These are phyloP conservation scores for Auricularia cornea DNA, from an alignment of 768 basidiomycete genomes.

Conservation along the genomic window DNA sequence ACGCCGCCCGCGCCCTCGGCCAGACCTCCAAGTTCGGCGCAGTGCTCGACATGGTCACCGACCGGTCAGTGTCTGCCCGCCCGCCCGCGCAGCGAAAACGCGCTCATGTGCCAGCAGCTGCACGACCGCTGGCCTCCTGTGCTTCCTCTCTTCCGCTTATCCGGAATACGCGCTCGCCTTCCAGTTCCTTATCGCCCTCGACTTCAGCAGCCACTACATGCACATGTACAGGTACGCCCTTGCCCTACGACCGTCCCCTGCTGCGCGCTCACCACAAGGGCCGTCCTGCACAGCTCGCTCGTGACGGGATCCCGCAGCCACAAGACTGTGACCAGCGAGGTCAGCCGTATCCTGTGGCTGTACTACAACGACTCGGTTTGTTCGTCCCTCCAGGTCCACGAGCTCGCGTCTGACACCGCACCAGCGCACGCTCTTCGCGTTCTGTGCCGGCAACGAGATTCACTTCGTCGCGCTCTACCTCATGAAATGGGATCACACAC, in stretches of 20 bases:
- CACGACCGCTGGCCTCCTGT: conserved; percentile 90
- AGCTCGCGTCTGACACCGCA: neutral
- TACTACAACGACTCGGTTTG: conserved; percentile 92
- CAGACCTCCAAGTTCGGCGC: conserved; percentile 97
- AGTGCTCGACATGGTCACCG: conserved; percentile 98
- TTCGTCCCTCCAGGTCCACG: conserved; percentile 8
- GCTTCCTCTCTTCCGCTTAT: conserved; percentile 88
- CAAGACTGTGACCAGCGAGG: conserved; percentile 86
- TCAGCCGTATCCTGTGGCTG: conserved; percentile 81
- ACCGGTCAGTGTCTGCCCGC: conserved; percentile 53
- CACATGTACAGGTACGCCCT: conserved; percentile 92
- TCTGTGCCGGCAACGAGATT: conserved; percentile 92
- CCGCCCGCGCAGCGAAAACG: conserved; percentile 1
- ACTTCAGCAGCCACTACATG: conserved; percentile 98
- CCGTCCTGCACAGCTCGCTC: conserved; percentile 57
- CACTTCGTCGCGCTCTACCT: conserved; percentile 95
- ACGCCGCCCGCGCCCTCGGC: conserved; percentile 76
- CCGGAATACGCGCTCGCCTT: conserved; percentile 77
- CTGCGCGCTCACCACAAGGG: neutral
- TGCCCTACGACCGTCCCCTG: neutral
- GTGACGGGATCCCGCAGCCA: conserved; percentile 89
- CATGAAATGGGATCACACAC: conserved; percentile 71
- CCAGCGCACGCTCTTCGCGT: conserved; percentile 78
- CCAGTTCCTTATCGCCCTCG: conserved; percentile 92
- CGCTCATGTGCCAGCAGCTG: conserved; percentile 50